Conservation (phyloP, 108 stramenopile genomes). For the Chaetoceros tenuissimus region DNA sequence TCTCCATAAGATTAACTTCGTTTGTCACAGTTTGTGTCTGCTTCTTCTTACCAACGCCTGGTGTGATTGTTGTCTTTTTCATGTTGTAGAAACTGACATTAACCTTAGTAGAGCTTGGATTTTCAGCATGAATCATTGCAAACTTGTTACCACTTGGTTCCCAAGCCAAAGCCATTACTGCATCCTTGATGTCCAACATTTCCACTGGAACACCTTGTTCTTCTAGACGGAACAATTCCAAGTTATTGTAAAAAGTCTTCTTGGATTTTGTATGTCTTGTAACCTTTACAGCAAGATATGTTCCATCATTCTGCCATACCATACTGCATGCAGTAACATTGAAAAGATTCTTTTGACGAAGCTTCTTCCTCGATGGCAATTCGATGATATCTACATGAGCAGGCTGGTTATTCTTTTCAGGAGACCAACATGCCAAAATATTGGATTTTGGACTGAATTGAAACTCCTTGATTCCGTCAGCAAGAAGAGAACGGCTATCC, state of each 20-base stretch:
- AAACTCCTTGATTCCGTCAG: conserved; percentile 90
- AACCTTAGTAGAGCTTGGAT: conserved; percentile 75
- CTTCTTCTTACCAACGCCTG: conserved; percentile 26
- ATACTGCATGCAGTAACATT: conserved; percentile 88
- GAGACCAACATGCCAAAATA: conserved; percentile 92
- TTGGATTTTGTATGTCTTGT: conserved; percentile 91
- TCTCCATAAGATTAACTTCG: conserved; percentile 78
- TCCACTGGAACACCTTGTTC: conserved; percentile 88
- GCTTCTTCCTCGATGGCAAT: conserved; percentile 80
- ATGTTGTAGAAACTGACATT: conserved; percentile 93
- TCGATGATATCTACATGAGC: conserved; percentile 91
- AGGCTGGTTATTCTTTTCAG: conserved; percentile 86
- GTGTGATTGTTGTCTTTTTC: conserved; percentile 40
- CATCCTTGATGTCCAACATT: conserved; percentile 90
- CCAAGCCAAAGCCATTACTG: conserved; percentile 90
- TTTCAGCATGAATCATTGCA: conserved; percentile 92
- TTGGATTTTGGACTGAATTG: conserved; percentile 91
- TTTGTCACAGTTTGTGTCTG: conserved; percentile 20
- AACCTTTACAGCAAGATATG: conserved; percentile 92
- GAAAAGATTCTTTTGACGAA: conserved; percentile 93
- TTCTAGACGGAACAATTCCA: conserved; percentile 90
- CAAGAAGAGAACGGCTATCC: conserved; percentile 79
- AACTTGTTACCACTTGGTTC: conserved; percentile 91
- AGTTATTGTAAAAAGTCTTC: conserved; percentile 91
- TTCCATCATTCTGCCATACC: conserved; percentile 91